Conservation (phyloP, 2,329 filamentous ascomycete genomes). For the Ophiocordyceps polyrhachis-furcata region DNA sequence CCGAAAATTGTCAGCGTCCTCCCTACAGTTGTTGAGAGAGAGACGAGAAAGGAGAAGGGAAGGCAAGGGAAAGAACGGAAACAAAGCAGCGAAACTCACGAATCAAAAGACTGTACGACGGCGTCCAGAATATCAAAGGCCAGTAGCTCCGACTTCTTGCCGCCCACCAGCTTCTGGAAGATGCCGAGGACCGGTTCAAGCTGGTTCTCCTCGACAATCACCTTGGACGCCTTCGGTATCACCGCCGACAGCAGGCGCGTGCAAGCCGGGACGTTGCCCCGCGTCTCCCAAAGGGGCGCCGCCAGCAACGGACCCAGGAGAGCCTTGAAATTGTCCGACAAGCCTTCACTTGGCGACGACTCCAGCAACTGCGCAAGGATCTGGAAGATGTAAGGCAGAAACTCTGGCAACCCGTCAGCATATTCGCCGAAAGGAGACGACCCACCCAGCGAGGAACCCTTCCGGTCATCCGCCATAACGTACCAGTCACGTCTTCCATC, state of each 20-base stretch:
- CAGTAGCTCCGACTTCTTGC: constrained; percentile 68
- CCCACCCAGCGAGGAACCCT: not conserved
- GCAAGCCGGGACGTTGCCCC: constrained; percentile 83
- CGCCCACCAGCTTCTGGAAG: constrained; percentile 74
- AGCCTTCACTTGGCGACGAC: constrained; percentile 56
- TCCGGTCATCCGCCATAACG: constrained; percentile 7
- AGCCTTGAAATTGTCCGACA: constrained; percentile 65
- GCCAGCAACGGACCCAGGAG: constrained; percentile 63
- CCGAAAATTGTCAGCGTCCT: not conserved
- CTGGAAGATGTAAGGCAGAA: constrained; percentile 92
- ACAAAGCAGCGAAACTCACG: constrained; percentile 27
- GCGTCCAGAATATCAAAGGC: constrained; percentile 83
- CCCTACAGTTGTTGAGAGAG: no score
- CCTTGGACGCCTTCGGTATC: constrained; percentile 54
- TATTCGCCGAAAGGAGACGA: not conserved
- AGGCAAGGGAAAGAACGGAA: no score
- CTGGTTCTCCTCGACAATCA: constrained; percentile 63
- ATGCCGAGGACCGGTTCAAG: constrained; percentile 81
- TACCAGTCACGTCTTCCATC: constrained; percentile 62
- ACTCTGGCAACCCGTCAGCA: constrained; percentile 38
- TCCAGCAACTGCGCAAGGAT: constrained; percentile 82
- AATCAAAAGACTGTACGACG: constrained; percentile 53
- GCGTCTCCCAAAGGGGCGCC: constrained; percentile 75
- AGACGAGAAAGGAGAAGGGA: no score
- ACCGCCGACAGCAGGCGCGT: constrained; percentile 71